Base-by-base conservation (phyloP, 306 rosid genomes). In the Lathyrus aphaca region DNA sequence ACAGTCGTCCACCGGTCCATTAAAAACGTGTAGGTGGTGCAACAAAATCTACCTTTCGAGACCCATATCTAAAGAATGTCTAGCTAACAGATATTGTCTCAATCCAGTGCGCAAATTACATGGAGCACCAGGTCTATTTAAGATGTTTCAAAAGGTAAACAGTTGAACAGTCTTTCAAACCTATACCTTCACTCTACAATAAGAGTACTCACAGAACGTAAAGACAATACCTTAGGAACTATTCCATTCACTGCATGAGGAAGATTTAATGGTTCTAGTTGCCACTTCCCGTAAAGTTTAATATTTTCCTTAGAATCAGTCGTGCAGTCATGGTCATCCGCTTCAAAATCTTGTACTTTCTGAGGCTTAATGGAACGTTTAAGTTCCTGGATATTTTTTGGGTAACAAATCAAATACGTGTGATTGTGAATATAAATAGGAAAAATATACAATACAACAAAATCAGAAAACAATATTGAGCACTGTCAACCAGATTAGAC, bases 251-350 rank as follows among this genome's bases (percentile, higher is more conserved):
- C 85, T 42, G 98, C 98, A 71, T 42, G 90, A 76, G 96, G 97
- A 76, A 93, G 81, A 77, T 80, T 71, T 65, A 93, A 74, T 13
- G 94, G 91, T 81, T 93, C 96, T 60, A 90, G 73, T 66, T 93
- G 98, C 98, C 98, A 93, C 79, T 74, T 86, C 79, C 97, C 98
- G 66, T 84, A 90, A 69, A 90, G 97, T 78, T 82, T 73, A 32
- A 80, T 71, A 73, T 80, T 74, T 77, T 73, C 89, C 81, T 73
- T 79, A 8, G 83, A 83, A 70, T 81, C 87, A 61, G 38, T 68
- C 64, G 38, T 65, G 72, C 77, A 78, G 37, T 60, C 91, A 73
- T 11, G 43, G 73, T 81, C 86, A 74, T 86, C 90, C 10, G 82
- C 86, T 79, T 82, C 97, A 59, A 66, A 74, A 79, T 73, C 88